A percentile compares a stretch with the other conserved stretches of the same genome.
These are phyloP conservation scores for Cytidiella melzeri DNA, from an alignment of 768 basidiomycete genomes.

Conservation along the genomic window DNA sequence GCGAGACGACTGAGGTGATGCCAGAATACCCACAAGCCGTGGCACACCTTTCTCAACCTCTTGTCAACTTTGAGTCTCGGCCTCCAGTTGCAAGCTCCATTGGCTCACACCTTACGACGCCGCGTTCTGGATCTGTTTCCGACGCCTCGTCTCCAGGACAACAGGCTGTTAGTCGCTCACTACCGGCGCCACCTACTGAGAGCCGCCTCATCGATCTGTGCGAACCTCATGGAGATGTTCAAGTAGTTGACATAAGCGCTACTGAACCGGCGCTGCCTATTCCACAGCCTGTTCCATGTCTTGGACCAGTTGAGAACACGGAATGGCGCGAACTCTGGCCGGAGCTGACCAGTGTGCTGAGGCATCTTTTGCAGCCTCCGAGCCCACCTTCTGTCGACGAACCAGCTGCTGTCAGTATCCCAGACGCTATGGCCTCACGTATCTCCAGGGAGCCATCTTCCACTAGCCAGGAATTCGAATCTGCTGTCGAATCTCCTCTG, in stretches of 20 bases:
- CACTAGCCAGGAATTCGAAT: slow-evolving; percentile 1
- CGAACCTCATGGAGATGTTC: slow-evolving; percentile 1
- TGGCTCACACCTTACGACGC: neutral
- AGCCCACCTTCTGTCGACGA: neutral
- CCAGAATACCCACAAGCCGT: neutral
- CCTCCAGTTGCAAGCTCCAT: neutral
- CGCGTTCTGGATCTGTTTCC: neutral
- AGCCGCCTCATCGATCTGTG: slow-evolving; percentile 14
- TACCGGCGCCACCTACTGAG: neutral
- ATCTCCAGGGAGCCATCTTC: neutral
- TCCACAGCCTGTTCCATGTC: slow-evolving; percentile 16
- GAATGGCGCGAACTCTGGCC: slow-evolving; percentile 25
- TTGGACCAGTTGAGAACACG: slow-evolving; percentile 15
- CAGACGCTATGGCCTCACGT: slow-evolving; percentile 2
- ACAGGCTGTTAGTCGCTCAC: neutral
- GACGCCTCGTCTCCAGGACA: neutral
- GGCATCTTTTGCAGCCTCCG: slow-evolving; percentile 20
- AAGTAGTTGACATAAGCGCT: neutral
- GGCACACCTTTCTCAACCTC: neutral
- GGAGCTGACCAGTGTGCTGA: slow-evolving; percentile 20
- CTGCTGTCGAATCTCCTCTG: slow-evolving; percentile 17
- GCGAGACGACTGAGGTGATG: neutral
- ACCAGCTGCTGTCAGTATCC: slow-evolving; percentile 8
- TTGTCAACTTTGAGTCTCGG: neutral
- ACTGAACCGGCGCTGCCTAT: neutral